These are phyloP conservation scores for Taphrina wiesneri DNA, from an alignment of 1,139 yeast genomes.

Conservation along the genomic window DNA sequence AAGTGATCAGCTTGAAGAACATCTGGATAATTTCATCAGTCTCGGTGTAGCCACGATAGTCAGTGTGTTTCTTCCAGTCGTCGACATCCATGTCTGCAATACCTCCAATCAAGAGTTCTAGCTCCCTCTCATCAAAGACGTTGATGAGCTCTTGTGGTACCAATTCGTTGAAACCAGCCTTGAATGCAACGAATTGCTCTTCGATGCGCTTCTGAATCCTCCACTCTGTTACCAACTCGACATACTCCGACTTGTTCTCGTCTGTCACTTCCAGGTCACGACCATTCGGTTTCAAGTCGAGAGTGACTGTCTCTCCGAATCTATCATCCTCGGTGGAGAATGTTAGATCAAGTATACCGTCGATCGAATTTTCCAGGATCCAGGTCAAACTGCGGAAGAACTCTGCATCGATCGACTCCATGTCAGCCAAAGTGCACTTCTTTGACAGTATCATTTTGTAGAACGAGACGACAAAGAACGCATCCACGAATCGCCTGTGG, in stretches of 20 bases:
- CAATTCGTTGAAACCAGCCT: slow-evolving; percentile 95
- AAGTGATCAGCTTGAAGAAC: slow-evolving; percentile 57
- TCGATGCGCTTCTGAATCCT: slow-evolving; percentile 89
- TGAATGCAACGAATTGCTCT: slow-evolving; percentile 92
- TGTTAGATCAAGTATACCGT: slow-evolving; percentile 79
- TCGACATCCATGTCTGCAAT: slow-evolving; percentile 96
- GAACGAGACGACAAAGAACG: slow-evolving; percentile 96
- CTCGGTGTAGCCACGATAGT: slow-evolving; percentile 96
- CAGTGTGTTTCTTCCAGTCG: slow-evolving; percentile 99
- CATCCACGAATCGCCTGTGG: slow-evolving; percentile 96
- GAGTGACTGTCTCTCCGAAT: slow-evolving; percentile 88
- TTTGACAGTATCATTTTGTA: slow-evolving; percentile 97
- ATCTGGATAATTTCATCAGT: slow-evolving; percentile 69
- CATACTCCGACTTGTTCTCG: slow-evolving; percentile 92
- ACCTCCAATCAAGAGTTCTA: slow-evolving; percentile 95
- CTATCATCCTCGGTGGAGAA: slow-evolving; percentile 95
- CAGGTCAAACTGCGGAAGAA: slow-evolving; percentile 91
- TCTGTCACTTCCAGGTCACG: slow-evolving; percentile 86
- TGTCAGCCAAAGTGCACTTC: slow-evolving; percentile 90
- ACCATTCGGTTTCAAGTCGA: slow-evolving; percentile 89
- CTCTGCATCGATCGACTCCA: slow-evolving; percentile 99
- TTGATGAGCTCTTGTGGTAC: slow-evolving; percentile 95
- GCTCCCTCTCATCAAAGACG: slow-evolving; percentile 95
- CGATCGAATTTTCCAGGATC: slow-evolving; percentile 92
- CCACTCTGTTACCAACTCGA: slow-evolving; percentile 94